These are phyloP conservation scores for Ajuga chamaepitys DNA, from an alignment of 257 asterid genomes.

Conservation along the genomic window DNA sequence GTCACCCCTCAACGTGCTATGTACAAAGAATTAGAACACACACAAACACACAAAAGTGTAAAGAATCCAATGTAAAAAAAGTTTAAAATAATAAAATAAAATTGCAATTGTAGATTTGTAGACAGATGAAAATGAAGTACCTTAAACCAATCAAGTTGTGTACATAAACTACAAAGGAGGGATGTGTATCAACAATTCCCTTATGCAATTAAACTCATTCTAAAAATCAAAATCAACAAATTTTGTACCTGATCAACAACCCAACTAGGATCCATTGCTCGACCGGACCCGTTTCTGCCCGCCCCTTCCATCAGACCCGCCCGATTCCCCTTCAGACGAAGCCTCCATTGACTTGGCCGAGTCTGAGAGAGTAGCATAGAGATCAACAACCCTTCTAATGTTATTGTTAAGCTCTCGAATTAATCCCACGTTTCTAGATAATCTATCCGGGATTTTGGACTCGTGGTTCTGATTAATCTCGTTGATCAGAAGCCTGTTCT, in stretches of 20 bases:
- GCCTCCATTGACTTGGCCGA: constrained; percentile 37
- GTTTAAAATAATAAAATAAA: neutral
- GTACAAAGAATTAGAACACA: too few species aligned
- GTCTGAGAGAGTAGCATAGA: constrained; percentile 37
- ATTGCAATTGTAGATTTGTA: constrained; percentile 2
- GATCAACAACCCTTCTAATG: constrained; percentile 51
- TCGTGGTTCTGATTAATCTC: constrained; percentile 56
- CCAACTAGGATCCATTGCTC: constrained; percentile 12
- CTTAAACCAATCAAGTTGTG: constrained; percentile 12
- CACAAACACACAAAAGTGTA: too few species aligned
- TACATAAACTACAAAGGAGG: constrained; percentile 8
- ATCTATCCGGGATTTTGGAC: constrained; percentile 41
- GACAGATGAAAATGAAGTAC: neutral
- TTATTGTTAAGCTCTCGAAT: constrained; percentile 53
- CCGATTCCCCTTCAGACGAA: constrained; percentile 45
- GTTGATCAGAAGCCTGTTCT: constrained; percentile 41
- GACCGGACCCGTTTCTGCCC: constrained; percentile 40
- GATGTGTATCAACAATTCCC: constrained; percentile 8
- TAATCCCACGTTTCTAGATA: constrained; percentile 40
- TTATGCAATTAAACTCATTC: constrained; percentile 8
- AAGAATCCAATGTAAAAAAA: too few species aligned
- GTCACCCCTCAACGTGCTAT: too few species aligned
- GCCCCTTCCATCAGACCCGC: constrained; percentile 36
- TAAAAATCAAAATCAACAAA: constrained; percentile 6
- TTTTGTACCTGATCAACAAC: constrained; percentile 4